Percentiles rank a stretch among this genome's conserved stretches.
Evolutionary conservation across 75 land plant genomes (phyloP).

Genomic region (Gnetum montanum): DNA sequence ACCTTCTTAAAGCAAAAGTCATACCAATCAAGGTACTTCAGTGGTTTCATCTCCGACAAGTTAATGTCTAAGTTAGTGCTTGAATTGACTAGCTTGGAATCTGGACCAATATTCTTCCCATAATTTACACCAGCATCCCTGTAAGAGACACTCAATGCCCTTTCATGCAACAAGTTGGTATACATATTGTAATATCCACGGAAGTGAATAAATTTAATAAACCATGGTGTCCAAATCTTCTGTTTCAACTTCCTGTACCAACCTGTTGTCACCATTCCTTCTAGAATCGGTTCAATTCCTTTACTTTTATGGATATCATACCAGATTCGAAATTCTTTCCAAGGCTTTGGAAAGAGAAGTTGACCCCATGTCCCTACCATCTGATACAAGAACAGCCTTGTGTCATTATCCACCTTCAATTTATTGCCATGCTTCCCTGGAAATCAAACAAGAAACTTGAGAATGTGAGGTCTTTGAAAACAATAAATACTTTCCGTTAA

Average conservation of each 20-base stretch:
- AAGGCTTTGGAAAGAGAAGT: constrained; percentile 90
- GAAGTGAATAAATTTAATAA: constrained; percentile 76
- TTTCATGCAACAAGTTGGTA: constrained; percentile 62
- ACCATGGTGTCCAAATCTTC: constrained; percentile 98
- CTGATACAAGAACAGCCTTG: constrained; percentile 74
- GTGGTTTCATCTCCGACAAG: constrained; percentile 47
- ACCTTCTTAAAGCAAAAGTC: constrained; percentile 89
- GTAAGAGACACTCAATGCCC: constrained; percentile 81
- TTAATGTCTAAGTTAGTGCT: constrained; percentile 24
- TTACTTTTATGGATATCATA: constrained; percentile 77
- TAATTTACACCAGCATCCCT: constrained; percentile 83
- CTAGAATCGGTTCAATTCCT: constrained; percentile 60
- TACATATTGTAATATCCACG: constrained; percentile 86
- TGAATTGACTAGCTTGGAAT: constrained; percentile 52
- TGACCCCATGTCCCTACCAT: constrained; percentile 98
- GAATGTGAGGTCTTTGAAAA: no score
- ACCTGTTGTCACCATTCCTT: constrained; percentile 87
- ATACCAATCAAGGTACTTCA: constrained; percentile 57
- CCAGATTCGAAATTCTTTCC: constrained; percentile 96
- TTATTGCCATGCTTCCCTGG: constrained; percentile 76
- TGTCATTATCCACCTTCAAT: constrained; percentile 42
- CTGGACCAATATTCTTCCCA: constrained; percentile 77
- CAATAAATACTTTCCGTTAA: no score
- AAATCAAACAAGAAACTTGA: no score
- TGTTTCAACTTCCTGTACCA: constrained; percentile 91